Percentiles rank a stretch among this genome's conserved stretches.
Evolutionary conservation across 345 rosid species (phyloP).

Genomic region (Citrus maxima): DNA sequence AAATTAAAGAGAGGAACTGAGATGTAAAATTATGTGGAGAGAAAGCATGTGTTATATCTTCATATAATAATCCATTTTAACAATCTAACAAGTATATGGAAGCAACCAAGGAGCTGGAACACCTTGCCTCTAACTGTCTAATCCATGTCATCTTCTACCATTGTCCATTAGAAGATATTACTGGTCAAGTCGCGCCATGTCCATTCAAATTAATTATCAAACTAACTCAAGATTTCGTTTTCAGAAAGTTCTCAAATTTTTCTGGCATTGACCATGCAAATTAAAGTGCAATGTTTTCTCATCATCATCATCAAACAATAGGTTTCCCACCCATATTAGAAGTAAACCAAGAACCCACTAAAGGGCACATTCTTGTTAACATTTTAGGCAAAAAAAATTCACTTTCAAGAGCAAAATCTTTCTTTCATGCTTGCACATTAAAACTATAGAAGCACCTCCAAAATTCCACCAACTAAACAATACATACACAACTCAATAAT

Average conservation of each 20-base stretch:
- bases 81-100: background rate
- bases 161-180: background rate
- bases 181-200: background rate
- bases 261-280: background rate
- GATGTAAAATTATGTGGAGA: background rate
- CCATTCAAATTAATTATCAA: background rate
- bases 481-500: background rate
- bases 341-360: conserved; percentile 5
- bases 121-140: background rate
- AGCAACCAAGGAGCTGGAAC: background rate
- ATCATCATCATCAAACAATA: background rate
- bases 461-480: background rate
- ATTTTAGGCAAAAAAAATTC: background rate
- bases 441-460: background rate
- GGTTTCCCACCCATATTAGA: background rate
- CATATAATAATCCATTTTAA: background rate
- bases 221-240: background rate
- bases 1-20: background rate
- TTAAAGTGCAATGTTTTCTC: background rate
- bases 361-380: background rate
- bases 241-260: background rate
- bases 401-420: background rate
- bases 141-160: background rate
- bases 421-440: background rate
- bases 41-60: background rate